Evolutionary conservation across 225 moss, liverwort and hornwort species (phyloP).

Genomic region (Pseudisothecium myosuroides): DNA sequence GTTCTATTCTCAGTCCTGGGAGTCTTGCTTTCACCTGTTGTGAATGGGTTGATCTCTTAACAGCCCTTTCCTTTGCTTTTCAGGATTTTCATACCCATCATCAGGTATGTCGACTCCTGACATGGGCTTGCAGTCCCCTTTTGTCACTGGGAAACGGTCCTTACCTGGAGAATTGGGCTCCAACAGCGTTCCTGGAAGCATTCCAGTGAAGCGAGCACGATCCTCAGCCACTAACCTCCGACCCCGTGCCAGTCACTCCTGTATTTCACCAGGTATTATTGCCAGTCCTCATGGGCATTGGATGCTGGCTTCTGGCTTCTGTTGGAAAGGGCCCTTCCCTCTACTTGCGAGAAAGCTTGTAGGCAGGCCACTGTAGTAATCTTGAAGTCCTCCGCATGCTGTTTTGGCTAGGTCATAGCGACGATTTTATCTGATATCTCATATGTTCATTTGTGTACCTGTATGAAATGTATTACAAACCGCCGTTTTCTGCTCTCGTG

Average conservation of each 20-base stretch:
- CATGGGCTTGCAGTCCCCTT: conserved; percentile 42
- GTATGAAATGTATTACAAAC: background rate
- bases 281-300: background rate
- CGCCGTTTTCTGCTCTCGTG: background rate
- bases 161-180: conserved; percentile 28
- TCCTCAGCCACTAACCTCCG: conserved; percentile 38
- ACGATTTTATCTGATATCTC: background rate
- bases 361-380: background rate
- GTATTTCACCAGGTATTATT: conserved; percentile 33
- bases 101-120: conserved; percentile 33
- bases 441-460: background rate
- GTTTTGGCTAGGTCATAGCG: background rate
- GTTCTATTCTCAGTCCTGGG: background rate
- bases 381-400: background rate
- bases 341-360: background rate
- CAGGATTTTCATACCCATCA: conserved; percentile 34
- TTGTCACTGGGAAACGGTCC: conserved; percentile 57
- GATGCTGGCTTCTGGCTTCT: background rate
- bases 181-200: conserved; percentile 39
- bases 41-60: background rate
- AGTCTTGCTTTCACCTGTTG: background rate
- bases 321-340: background rate
- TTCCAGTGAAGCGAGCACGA: conserved; percentile 78
- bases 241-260: conserved; percentile 23
- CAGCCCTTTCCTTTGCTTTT: background rate